These are phyloP conservation scores for Halophytophthora batemanensis DNA, from an alignment of 352 stramenopile genomes.

Conservation along the genomic window DNA sequence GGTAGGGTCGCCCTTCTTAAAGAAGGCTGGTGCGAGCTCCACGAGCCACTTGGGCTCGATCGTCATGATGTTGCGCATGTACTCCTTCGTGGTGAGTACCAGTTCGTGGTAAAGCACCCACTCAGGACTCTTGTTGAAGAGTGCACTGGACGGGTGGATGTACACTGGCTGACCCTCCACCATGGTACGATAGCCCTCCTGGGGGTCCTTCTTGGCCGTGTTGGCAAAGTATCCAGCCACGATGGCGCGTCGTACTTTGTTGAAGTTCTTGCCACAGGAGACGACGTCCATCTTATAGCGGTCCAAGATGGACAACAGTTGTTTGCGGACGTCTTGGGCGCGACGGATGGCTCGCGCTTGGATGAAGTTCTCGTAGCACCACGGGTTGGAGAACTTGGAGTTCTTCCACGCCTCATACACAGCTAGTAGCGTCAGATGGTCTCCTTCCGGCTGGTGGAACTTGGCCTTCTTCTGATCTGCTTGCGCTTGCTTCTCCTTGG, in stretches of 20 bases:
- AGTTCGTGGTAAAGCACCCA: conserved; percentile 99
- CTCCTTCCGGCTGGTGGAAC: conserved; percentile 98
- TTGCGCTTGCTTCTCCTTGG: conserved; percentile 98
- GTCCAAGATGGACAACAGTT: conserved; percentile 99
- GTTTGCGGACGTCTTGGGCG: conserved; percentile 98
- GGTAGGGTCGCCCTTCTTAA: conserved; percentile 97
- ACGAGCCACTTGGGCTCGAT: conserved; percentile 99
- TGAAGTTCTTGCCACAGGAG: conserved; percentile 95
- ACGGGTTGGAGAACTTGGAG: conserved; percentile 97
- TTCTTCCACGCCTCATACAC: conserved; percentile 99
- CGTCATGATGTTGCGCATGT: conserved; percentile 99
- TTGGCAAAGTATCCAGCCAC: conserved; percentile 99
- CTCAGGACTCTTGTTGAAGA: conserved; percentile 99
- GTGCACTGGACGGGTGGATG: conserved; percentile 96
- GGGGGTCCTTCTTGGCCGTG: conserved; percentile 98
- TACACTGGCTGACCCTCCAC: conserved; percentile 98
- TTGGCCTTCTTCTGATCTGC: conserved; percentile 99
- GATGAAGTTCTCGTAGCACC: conserved; percentile 99
- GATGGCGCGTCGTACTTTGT: conserved; percentile 97
- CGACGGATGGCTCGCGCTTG: conserved; percentile 95
- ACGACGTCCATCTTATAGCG: conserved; percentile 98
- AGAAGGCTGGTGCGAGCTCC: conserved; percentile 95
- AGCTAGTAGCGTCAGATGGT: conserved; percentile 97
- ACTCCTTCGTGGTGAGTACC: conserved; percentile 94
- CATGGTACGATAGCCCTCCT: conserved; percentile 98